Percentiles rank a stretch among this genome's conserved stretches.
Evolutionary conservation across 2,329 filamentous ascomycete genomes (phyloP).

Genomic region (Colletotrichum sansevieriae): DNA sequence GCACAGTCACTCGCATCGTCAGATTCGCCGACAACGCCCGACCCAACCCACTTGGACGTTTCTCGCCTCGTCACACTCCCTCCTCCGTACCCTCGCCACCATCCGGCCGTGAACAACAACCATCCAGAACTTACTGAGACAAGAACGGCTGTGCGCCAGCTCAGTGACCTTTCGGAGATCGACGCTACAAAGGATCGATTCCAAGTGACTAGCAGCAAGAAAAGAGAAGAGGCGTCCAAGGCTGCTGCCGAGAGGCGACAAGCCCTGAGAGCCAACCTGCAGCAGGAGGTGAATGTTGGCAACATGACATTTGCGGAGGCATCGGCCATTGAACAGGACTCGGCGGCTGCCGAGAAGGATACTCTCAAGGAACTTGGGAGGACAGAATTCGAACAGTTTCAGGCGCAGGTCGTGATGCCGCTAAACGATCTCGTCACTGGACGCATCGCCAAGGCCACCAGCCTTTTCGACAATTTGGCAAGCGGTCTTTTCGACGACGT

Average conservation of each 20-base stretch:
- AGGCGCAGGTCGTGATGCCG: conserved; percentile 84
- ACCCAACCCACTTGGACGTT: conserved; percentile 78
- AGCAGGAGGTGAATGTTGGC: conserved; percentile 82
- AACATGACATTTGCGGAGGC: conserved; percentile 87
- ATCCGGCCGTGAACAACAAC: conserved; percentile 95
- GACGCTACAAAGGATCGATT: conserved; percentile 76
- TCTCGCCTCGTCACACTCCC: conserved; percentile 93
- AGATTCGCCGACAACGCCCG: conserved; percentile 61
- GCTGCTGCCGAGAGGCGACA: conserved; percentile 68
- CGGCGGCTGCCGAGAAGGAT: conserved; percentile 77
- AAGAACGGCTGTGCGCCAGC: conserved; percentile 77
- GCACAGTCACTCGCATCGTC: conserved; percentile 55
- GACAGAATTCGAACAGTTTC: conserved; percentile 86
- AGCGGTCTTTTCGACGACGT: conserved; percentile 77
- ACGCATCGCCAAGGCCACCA: conserved; percentile 79
- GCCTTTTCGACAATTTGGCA: conserved; percentile 82
- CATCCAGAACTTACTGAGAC: conserved; percentile 89
- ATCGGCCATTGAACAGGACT: conserved; percentile 82
- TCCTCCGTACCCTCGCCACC: conserved; percentile 92
- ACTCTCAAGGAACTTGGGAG: conserved; percentile 81
- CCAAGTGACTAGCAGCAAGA: conserved; percentile 67
- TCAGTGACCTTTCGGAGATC: conserved; percentile 81
- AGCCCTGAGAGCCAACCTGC: conserved; percentile 79
- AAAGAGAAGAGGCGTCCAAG: conserved; percentile 67
- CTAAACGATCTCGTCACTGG: conserved; percentile 83